A percentile compares a stretch with the other conserved stretches of the same genome.
These are phyloP conservation scores for Sclerotiophoma versabilis DNA, from an alignment of 2,329 filamentous ascomycete genomes.

Conservation along the genomic window DNA sequence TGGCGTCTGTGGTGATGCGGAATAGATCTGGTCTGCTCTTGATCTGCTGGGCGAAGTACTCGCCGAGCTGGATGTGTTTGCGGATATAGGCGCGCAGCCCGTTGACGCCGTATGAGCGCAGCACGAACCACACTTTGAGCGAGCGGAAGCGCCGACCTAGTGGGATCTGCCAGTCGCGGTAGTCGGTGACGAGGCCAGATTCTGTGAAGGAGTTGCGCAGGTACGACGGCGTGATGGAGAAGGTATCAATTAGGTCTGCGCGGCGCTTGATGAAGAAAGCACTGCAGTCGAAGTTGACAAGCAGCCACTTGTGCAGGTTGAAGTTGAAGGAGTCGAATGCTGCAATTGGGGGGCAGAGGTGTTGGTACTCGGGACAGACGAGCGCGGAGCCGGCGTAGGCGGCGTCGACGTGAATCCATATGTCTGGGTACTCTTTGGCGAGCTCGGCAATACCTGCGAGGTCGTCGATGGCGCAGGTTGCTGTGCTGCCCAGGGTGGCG, in stretches of 20 bases:
- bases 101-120: conserved; percentile 79
- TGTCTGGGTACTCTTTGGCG: conserved; percentile 60
- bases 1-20: conserved; percentile 73
- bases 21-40: conserved; percentile 72
- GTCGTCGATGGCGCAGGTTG: conserved; percentile 86
- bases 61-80: conserved; percentile 72
- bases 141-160: conserved; percentile 87
- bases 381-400: conserved; percentile 90
- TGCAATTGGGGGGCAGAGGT: conserved; percentile 67
- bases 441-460: conserved; percentile 72
- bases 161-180: conserved; percentile 96
- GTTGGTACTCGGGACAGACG: conserved; percentile 79
- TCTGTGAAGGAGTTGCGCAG: conserved; percentile 83
- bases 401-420: conserved; percentile 95
- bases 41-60: conserved; percentile 71
- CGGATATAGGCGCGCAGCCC: conserved; percentile 78
- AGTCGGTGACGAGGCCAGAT: conserved; percentile 86
- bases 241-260: conserved; percentile 76
- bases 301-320: conserved; percentile 98
- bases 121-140: conserved; percentile 94
- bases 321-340: conserved; percentile 88
- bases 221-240: conserved; percentile 82
- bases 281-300: conserved; percentile 87
- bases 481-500: conserved; percentile 83
- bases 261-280: conserved; percentile 81